A percentile compares a stretch with the other conserved stretches of the same genome.
Evolutionary conservation across 768 basidiomycete genomes (phyloP).

Genomic region (Solioccasus polychromus): DNA sequence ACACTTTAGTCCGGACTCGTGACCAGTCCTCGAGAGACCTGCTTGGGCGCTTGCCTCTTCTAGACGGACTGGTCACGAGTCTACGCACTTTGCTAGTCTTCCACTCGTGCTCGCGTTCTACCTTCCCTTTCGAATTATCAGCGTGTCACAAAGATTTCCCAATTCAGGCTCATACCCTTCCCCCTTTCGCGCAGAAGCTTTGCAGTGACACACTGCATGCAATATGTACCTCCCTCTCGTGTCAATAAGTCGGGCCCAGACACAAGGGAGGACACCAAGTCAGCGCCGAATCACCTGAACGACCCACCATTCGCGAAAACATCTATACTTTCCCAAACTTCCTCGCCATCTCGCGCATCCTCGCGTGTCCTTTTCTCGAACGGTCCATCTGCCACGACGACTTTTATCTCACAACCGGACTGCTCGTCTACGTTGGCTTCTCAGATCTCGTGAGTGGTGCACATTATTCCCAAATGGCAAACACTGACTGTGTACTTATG

Average conservation of each 20-base stretch:
- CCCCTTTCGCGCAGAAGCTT: constrained; percentile 9
- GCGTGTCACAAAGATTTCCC: too few species aligned
- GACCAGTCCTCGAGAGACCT: too few species aligned
- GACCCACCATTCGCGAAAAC: constrained; percentile 62
- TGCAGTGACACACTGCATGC: constrained; percentile 8
- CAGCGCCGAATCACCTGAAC: constrained; percentile 13
- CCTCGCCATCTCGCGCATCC: constrained; percentile 82
- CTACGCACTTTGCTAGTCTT: constrained; percentile 1
- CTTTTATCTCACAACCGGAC: constrained; percentile 73
- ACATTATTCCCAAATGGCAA: too few species aligned
- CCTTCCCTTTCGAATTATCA: neutral
- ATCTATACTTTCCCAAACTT: constrained; percentile 94
- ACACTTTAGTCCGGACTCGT: too few species aligned
- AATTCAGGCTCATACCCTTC: too few species aligned
- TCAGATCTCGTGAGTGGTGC: constrained; percentile 74
- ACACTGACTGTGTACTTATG: too few species aligned
- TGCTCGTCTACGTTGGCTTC: constrained; percentile 89
- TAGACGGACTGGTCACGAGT: too few species aligned
- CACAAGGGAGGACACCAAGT: constrained; percentile 4
- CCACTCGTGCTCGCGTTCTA: constrained; percentile 7
- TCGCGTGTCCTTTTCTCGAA: constrained; percentile 88
- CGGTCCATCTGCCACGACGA: constrained; percentile 84
- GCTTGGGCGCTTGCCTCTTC: too few species aligned
- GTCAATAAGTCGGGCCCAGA: constrained; percentile 1
- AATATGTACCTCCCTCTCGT: constrained; percentile 13